Conservation (phyloP, 352 stramenopile genomes). For the Globisporangium viniferum region DNA sequence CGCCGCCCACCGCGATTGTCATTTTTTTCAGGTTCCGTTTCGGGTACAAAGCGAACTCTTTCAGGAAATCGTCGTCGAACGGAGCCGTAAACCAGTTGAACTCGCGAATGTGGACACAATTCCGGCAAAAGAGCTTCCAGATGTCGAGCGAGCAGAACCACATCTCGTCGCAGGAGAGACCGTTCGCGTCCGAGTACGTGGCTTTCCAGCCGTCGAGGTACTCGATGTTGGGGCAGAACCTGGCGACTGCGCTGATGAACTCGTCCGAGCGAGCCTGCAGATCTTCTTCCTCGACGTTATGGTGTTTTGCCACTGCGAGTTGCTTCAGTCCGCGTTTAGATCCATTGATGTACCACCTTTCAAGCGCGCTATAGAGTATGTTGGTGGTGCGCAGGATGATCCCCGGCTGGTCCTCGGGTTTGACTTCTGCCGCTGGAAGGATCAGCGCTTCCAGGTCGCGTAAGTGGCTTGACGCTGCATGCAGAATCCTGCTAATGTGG, state of each 20-base stretch:
- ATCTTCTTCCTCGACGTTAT: slow-evolving; percentile 5
- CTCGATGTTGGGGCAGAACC: slow-evolving; percentile 20
- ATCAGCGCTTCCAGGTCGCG: background rate
- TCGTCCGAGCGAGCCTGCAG: slow-evolving; percentile 12
- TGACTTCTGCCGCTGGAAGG: background rate
- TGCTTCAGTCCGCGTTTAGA: slow-evolving; percentile 19
- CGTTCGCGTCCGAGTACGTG: slow-evolving; percentile 14
- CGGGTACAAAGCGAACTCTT: background rate
- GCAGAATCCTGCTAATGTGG: background rate
- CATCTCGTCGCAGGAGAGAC: slow-evolving; percentile 21
- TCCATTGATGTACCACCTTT: slow-evolving; percentile 13
- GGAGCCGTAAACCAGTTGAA: slow-evolving; percentile 18
- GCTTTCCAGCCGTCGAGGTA: slow-evolving; percentile 27
- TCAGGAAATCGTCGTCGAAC: slow-evolving; percentile 10
- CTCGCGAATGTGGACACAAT: slow-evolving; percentile 6
- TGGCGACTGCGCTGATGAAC: slow-evolving; percentile 14
- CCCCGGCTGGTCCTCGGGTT: background rate
- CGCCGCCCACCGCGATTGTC: slow-evolving; percentile 7
- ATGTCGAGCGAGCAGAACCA: slow-evolving; percentile 15
- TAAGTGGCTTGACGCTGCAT: background rate
- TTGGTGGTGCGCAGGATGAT: background rate
- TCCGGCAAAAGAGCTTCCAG: slow-evolving; percentile 10
- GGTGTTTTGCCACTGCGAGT: slow-evolving; percentile 24
- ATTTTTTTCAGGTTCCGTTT: slow-evolving; percentile 13
- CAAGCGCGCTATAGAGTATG: slow-evolving; percentile 17